Conservation (phyloP, 2,329 filamentous ascomycete genomes). For the Colletotrichum sansevieriae region DNA sequence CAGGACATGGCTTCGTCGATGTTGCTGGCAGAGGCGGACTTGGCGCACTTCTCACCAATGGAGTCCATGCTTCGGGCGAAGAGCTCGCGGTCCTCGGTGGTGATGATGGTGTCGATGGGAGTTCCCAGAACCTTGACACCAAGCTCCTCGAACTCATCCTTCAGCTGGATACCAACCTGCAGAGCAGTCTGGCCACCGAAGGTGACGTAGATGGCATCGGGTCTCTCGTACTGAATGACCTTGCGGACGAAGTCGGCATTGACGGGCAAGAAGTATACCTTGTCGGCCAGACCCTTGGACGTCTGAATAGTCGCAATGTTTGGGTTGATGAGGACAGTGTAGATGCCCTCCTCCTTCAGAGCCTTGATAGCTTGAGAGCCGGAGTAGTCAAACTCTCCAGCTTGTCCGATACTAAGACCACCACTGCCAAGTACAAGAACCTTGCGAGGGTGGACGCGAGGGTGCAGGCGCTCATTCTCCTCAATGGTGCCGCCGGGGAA, state of each 20-base stretch:
- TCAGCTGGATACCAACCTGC: slow-evolving; percentile 96
- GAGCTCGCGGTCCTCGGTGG: slow-evolving; percentile 96
- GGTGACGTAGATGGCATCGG: slow-evolving; percentile 96
- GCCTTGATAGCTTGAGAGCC: slow-evolving; percentile 99
- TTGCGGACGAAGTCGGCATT: slow-evolving; percentile 98
- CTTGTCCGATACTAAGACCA: slow-evolving; percentile 96
- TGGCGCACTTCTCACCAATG: slow-evolving; percentile 97
- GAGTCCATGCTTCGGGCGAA: slow-evolving; percentile 99
- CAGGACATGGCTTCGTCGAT: slow-evolving; percentile 90
- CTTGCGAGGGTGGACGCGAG: slow-evolving; percentile 90
- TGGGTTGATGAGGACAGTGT: slow-evolving; percentile 97
- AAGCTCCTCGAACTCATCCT: slow-evolving; percentile 93
- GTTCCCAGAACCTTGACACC: slow-evolving; percentile 96
- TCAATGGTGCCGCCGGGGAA: slow-evolving; percentile 89
- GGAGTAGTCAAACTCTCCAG: slow-evolving; percentile 98
- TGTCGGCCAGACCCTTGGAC: slow-evolving; percentile 96
- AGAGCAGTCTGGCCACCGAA: slow-evolving; percentile 98
- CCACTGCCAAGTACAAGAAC: slow-evolving; percentile 94
- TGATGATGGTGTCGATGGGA: slow-evolving; percentile 97
- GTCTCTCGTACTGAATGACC: slow-evolving; percentile 93
- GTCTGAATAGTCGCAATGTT: slow-evolving; percentile 99
- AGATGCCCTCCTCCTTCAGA: slow-evolving; percentile 96
- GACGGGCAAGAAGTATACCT: slow-evolving; percentile 98
- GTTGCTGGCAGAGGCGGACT: slow-evolving; percentile 92
- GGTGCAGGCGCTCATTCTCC: slow-evolving; percentile 82